Evolutionary conservation across 345 rosid species (phyloP), one percentile per base, ranked within the genome.

Genomic region (Theobroma cacao): DNA sequence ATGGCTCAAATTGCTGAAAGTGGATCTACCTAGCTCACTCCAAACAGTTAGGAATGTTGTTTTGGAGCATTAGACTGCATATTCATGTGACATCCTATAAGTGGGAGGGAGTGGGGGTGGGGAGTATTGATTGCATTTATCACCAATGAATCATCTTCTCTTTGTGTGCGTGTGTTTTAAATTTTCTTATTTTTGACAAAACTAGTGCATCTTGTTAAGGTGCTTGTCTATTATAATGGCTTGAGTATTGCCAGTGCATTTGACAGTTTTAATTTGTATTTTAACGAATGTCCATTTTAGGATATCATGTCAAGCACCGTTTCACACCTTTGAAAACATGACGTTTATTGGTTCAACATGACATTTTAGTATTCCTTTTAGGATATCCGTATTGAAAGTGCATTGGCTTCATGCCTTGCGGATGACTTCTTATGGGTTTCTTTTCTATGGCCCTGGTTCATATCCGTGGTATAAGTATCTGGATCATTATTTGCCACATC

Each of bases 361-460:
- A n/a, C n/a, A n/a, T n/a, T n/a, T n/a, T n/a, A n/a, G n/a, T n/a
- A n/a, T n/a, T n/a, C n/a, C n/a, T n/a, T n/a, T n/a, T n/a, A n/a
- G n/a, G n/a, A n/a, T n/a, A n/a, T n/a, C n/a, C n/a, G n/a, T n/a
- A n/a, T n/a, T n/a, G n/a, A n/a, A n/a, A n/a, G n/a, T n/a, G n/a
- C 97, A 95, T 72, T 93, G 93, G 97, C 60, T 87, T 28, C 96
- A 97, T 74, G 92, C 99, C 52, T 78, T 93, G 81, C 83, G 98
- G 83, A 95, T 95, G 98, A 78, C 91, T 79, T 89, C 98, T 55
- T 95, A 95, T 76, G 99, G 99, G 47, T 93, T 93, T 85, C 86
- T 95, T 33, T 75, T 93, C 18, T 95, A 93, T 71, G 99, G 98
- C 0, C 99, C 99, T 56, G 97, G 98, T 85, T 93, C 97, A 58